Percentiles rank a stretch among this genome's conserved stretches.
Conservation (phyloP, 2,329 filamentous ascomycete species). For the Talaromyces piceae region DNA sequence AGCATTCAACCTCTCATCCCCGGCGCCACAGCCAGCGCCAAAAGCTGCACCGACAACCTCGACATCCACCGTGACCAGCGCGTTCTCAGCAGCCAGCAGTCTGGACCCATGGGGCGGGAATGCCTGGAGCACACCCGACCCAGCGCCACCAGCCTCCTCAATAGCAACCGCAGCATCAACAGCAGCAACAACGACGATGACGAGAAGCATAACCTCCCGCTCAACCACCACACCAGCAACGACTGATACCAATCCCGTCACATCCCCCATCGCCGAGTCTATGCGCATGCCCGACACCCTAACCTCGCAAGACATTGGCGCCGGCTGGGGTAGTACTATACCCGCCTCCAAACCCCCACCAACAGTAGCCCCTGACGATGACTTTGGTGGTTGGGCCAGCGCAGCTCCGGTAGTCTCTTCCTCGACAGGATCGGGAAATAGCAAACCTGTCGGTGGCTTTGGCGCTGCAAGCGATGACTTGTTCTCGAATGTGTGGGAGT, state of each 20-base stretch:
- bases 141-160: constrained; percentile 38
- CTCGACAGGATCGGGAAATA: constrained; percentile 30
- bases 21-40: constrained; percentile 33
- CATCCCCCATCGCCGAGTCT: constrained; percentile 4
- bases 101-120: constrained; percentile 81
- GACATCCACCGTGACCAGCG: constrained; percentile 37
- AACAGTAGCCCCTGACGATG: constrained; percentile 78
- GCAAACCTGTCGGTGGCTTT: constrained; percentile 47
- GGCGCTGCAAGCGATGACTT: constrained; percentile 66
- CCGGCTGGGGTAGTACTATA: constrained; percentile 51
- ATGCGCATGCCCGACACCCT: constrained; percentile 41
- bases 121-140: constrained; percentile 66
- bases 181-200: constrained; percentile 21
- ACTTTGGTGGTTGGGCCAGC: constrained; percentile 93
- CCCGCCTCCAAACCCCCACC: constrained; percentile 40
- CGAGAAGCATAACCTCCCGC: constrained; percentile 2
- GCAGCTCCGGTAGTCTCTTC: constrained; percentile 50
- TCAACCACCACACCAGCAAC: neutral
- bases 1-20: constrained; percentile 68
- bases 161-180: constrained; percentile 27
- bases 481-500: constrained; percentile 96
- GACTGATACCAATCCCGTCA: neutral
- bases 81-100: constrained; percentile 21
- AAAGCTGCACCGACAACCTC: constrained; percentile 28
- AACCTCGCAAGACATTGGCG: constrained; percentile 55